phyloP scores from a whole-genome alignment of 345 rosid species.

The Odontarrhena argentea region DNA sequence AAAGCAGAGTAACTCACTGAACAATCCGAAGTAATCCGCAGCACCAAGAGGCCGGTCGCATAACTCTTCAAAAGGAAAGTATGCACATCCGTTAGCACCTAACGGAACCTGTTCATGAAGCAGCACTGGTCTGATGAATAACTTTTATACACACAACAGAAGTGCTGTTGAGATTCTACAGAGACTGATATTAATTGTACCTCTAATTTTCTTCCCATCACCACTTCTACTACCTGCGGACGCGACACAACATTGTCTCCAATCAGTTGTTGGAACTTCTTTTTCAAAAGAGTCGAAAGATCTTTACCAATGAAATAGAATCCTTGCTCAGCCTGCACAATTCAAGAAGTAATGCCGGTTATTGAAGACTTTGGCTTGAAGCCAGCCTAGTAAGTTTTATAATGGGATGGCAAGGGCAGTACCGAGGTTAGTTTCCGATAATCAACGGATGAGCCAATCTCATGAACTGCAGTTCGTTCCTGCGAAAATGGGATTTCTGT shows the following conservation, averaged over 20 bases:
- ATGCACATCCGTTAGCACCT: conserved; percentile 92
- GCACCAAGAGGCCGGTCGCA: conserved; percentile 97
- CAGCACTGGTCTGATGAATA: conserved; percentile 12
- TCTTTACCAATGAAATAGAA: conserved; percentile 82
- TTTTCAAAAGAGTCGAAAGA: conserved; percentile 57
- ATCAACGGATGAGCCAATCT: conserved; percentile 89
- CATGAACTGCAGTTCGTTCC: conserved; percentile 80
- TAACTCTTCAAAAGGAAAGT: conserved; percentile 82
- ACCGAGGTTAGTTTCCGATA: conserved; percentile 93
- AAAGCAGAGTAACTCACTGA: conserved; percentile 60
- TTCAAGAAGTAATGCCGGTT: conserved; percentile 17
- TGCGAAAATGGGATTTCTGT: conserved; percentile 37
- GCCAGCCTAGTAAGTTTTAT: conserved; percentile 20
- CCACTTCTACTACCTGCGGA: conserved; percentile 80
- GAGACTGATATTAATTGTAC: conserved; percentile 36
- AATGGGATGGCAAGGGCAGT: conserved; percentile 16
- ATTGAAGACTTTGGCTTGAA: conserved; percentile 21
- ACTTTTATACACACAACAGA: conserved; percentile 12
- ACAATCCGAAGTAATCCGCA: conserved; percentile 95
- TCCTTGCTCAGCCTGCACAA: conserved; percentile 81
- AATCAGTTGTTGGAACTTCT: conserved; percentile 68
- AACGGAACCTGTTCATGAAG: conserved; percentile 59
- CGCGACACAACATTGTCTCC: conserved; percentile 54
- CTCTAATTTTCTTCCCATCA: conserved; percentile 90
- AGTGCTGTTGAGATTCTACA: conserved; percentile 13